These are phyloP conservation scores for Lunasporangiospora selenospora DNA, from an alignment of 192 early-diverging fungal genomes.

Conservation along the genomic window DNA sequence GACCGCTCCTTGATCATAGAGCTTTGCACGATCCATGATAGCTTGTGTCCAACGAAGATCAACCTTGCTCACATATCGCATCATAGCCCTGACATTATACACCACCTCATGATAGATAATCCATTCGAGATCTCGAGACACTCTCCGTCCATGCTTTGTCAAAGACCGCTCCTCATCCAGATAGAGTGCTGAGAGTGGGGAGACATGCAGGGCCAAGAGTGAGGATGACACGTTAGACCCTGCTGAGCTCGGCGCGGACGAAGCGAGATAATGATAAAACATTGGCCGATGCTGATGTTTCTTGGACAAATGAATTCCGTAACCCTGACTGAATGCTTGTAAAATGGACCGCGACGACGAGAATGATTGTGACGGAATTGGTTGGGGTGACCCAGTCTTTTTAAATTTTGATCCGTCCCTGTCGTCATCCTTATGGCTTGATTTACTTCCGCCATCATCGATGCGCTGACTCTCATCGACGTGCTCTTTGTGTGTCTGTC, in stretches of 20 bases:
- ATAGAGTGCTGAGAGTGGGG: constrained; percentile 90
- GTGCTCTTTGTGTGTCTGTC: constrained; percentile 9
- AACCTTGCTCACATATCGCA: constrained; percentile 94
- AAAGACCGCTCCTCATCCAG: constrained; percentile 65
- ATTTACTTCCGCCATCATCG: too few relatives aligned
- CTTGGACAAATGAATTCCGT: constrained; percentile 94
- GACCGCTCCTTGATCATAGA: constrained; percentile 24
- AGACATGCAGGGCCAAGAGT: constrained; percentile 89
- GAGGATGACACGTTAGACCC: constrained; percentile 84
- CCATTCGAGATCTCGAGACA: constrained; percentile 78
- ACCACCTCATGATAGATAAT: constrained; percentile 94
- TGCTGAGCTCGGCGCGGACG: constrained; percentile 42
- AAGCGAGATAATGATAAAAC: constrained; percentile 61
- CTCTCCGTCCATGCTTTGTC: constrained; percentile 42
- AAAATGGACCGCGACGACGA: constrained; percentile 66
- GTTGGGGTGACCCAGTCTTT: too few relatives aligned
- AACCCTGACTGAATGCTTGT: constrained; percentile 87
- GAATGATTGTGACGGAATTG: constrained; percentile 53
- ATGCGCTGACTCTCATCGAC: too few relatives aligned
- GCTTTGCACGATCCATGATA: constrained; percentile 59
- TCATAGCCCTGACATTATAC: constrained; percentile 94
- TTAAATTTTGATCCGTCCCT: not conserved
- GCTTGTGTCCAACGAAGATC: constrained; percentile 88
- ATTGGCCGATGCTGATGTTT: constrained; percentile 73
- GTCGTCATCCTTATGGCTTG: not conserved